A percentile compares a stretch with the other conserved stretches of the same genome.
Evolutionary conservation across 495 filamentous ascomycete species (phyloP).

Genomic region (Glarea lozoyensis): DNA sequence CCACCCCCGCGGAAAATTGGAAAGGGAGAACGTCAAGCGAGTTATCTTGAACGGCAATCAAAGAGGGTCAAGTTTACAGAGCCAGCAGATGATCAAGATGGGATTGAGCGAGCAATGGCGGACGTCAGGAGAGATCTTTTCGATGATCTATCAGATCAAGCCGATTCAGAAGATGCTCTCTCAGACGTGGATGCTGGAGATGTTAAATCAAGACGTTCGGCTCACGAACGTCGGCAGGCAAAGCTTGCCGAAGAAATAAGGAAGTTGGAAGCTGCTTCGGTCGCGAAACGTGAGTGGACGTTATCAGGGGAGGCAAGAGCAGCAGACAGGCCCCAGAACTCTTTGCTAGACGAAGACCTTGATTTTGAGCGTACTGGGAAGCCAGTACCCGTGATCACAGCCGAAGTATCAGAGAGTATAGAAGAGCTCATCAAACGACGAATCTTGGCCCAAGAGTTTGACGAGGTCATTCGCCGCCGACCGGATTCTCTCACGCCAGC

Average conservation of each 20-base stretch:
- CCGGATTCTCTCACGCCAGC: constrained; percentile 53
- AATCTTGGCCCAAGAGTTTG: constrained; percentile 84
- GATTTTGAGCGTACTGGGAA: constrained; percentile 97
- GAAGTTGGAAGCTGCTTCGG: constrained; percentile 75
- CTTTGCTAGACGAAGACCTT: constrained; percentile 86
- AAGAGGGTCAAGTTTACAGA: constrained; percentile 22
- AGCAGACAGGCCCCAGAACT: constrained; percentile 75
- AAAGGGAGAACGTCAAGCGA: constrained; percentile 31
- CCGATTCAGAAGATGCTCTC: constrained; percentile 43
- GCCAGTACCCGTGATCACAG: constrained; percentile 86
- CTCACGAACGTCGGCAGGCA: constrained; percentile 79
- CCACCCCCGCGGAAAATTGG: constrained; percentile 65
- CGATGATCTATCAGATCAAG: constrained; percentile 61
- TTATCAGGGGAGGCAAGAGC: constrained; percentile 83
- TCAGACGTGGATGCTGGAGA: constrained; percentile 47
- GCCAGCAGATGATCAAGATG: constrained; percentile 37
- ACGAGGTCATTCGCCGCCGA: constrained; percentile 79
- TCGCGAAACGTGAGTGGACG: constrained; percentile 88
- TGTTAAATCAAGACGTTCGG: constrained; percentile 53
- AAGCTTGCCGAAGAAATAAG: constrained; percentile 84
- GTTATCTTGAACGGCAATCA: constrained; percentile 24
- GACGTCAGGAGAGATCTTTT: constrained; percentile 89
- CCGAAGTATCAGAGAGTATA: constrained; percentile 86
- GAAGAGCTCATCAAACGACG: constrained; percentile 92
- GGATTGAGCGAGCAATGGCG: constrained; percentile 79